Evolutionary conservation across 805 yeast species (phyloP).

Genomic region (Cyberlindnera subsufficiens): DNA sequence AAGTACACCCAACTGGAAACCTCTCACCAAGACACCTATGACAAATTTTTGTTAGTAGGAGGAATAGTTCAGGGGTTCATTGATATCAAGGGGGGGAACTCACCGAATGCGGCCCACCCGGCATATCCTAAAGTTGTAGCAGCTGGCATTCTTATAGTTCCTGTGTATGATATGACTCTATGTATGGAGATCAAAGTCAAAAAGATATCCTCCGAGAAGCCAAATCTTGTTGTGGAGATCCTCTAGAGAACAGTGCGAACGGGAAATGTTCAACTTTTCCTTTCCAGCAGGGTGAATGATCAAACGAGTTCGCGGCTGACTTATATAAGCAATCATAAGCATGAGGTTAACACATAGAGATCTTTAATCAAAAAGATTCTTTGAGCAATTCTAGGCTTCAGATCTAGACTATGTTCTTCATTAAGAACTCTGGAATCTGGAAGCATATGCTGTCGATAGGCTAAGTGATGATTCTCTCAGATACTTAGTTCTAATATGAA

Average conservation of each 20-base stretch:
- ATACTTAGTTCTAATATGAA: no score
- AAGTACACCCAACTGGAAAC: conserved; percentile 38
- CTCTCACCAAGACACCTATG: conserved; percentile 36
- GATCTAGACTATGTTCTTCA: background rate
- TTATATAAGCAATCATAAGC: no score
- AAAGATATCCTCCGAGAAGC: background rate
- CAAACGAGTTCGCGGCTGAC: no score
- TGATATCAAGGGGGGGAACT: conserved; percentile 8
- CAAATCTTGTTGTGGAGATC: no score
- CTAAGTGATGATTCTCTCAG: background rate
- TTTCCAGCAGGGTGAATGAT: no score
- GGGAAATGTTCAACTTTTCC: no score
- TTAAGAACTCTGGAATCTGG: background rate
- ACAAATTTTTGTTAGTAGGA: background rate
- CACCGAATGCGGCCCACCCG: conserved; percentile 36
- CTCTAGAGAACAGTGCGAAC: no score
- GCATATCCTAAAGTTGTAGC: conserved; percentile 24
- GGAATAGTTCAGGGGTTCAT: background rate
- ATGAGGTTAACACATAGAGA: no score
- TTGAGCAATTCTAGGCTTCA: background rate
- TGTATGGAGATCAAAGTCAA: background rate
- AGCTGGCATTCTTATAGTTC: conserved; percentile 11
- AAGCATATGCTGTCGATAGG: background rate
- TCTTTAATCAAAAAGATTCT: background rate
- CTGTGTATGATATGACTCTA: background rate